phyloP scores from a whole-genome alignment of 805 yeast species.

The Wickerhamiella shivajii region DNA sequence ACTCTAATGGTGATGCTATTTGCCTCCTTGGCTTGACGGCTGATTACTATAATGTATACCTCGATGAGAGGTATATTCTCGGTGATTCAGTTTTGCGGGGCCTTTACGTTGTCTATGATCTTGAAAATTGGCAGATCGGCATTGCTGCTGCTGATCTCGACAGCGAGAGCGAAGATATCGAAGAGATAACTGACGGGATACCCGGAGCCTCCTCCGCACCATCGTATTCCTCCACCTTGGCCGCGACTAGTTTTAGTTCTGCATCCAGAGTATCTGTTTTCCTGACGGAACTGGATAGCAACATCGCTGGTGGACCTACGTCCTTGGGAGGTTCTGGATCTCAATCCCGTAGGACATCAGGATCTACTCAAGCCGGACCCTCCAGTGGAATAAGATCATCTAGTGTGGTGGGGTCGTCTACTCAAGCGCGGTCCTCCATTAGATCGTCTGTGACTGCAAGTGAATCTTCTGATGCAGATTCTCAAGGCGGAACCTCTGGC shows the following conservation, averaged over 20 bases:
- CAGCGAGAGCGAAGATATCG: neutral
- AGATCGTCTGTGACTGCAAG: too few species aligned
- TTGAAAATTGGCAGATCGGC: conserved; percentile 40
- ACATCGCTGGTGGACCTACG: too few species aligned
- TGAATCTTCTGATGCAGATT: too few species aligned
- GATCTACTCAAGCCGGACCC: too few species aligned
- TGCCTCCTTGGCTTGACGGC: conserved; percentile 9
- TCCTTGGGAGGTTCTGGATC: too few species aligned
- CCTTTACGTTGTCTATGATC: conserved; percentile 51
- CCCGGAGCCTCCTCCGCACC: neutral
- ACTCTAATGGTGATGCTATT: conserved; percentile 13
- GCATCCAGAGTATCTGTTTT: too few species aligned
- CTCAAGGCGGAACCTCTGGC: too few species aligned
- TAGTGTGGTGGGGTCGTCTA: too few species aligned
- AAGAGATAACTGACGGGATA: neutral
- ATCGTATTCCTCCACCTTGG: neutral
- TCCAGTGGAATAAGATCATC: too few species aligned
- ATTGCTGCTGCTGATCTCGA: conserved; percentile 33
- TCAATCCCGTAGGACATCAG: too few species aligned
- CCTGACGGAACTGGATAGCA: too few species aligned
- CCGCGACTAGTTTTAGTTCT: conserved; percentile 2
- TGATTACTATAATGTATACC: neutral
- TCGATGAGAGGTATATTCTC: conserved; percentile 27
- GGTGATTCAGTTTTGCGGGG: conserved; percentile 52
- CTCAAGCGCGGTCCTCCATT: too few species aligned